A percentile compares a stretch with the other conserved stretches of the same genome.
phyloP scores from a whole-genome alignment of 768 basidiomycete genomes.

The Naganishia kalamii region DNA sequence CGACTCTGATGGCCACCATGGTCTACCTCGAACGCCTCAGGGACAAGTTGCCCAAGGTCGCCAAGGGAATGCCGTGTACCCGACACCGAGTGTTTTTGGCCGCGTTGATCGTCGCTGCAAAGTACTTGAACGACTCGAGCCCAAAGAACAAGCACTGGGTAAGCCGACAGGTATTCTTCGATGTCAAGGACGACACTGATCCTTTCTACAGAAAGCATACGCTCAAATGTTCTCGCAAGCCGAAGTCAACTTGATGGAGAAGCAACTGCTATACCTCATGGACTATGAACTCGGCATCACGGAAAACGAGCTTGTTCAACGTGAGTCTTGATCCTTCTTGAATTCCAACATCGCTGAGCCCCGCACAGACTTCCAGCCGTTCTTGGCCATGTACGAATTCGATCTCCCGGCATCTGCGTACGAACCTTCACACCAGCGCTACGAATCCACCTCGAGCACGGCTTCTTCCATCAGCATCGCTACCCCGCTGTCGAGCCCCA shows the following conservation, averaged over 20 bases:
- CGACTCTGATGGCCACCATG: conserved; percentile 83
- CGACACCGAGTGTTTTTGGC: conserved; percentile 94
- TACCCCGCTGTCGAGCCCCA: conserved; percentile 6
- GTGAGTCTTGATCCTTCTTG: background rate
- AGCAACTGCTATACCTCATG: conserved; percentile 82
- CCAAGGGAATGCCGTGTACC: conserved; percentile 90
- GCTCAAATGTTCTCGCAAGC: conserved; percentile 58
- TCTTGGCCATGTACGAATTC: conserved; percentile 38
- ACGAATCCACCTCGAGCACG: conserved; percentile 34
- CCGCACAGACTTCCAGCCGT: conserved; percentile 39
- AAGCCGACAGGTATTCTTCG: background rate
- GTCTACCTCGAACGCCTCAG: conserved; percentile 86
- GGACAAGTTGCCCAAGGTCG: conserved; percentile 68
- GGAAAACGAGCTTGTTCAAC: conserved; percentile 39
- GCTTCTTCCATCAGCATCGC: conserved; percentile 18
- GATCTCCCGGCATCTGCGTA: conserved; percentile 24
- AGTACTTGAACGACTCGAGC: conserved; percentile 89
- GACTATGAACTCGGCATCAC: conserved; percentile 51
- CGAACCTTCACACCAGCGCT: conserved; percentile 21
- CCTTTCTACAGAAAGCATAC: conserved; percentile 52
- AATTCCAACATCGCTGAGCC: background rate
- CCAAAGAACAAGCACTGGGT: conserved; percentile 85
- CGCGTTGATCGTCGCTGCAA: conserved; percentile 87
- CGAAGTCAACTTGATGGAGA: conserved; percentile 87
- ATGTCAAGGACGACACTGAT: background rate